These are phyloP conservation scores for Ganoderma leucocontextum DNA, from an alignment of 1,284 basidiomycete species.

Conservation along the genomic window DNA sequence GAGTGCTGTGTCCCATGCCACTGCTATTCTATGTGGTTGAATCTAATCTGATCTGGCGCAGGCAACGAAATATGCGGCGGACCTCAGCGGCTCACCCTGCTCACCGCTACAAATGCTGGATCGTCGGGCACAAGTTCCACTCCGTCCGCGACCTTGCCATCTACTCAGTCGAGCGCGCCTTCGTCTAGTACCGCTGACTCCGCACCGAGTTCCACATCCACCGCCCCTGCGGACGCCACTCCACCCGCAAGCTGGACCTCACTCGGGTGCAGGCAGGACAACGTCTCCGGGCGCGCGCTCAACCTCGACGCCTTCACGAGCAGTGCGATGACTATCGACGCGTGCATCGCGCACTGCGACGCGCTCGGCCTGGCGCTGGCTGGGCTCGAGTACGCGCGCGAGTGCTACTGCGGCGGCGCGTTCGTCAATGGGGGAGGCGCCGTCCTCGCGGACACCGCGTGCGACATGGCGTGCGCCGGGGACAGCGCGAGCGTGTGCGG, in stretches of 20 bases:
- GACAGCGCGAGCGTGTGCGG: constrained; percentile 30
- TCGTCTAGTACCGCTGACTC: too few relatives aligned
- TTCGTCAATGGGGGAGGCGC: constrained; percentile 35
- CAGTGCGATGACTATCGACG: constrained; percentile 32
- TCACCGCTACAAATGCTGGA: constrained; percentile 4
- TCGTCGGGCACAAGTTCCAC: too few relatives aligned
- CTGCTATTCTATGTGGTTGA: neutral
- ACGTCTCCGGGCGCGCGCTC: constrained; percentile 32
- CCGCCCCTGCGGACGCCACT: constrained; percentile 15
- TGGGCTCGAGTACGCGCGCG: constrained; percentile 37
- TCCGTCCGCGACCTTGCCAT: too few relatives aligned
- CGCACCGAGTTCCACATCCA: too few relatives aligned
- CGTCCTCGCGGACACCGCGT: constrained; percentile 26
- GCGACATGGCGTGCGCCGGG: constrained; percentile 37
- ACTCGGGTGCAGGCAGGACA: constrained; percentile 12
- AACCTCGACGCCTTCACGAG: constrained; percentile 36
- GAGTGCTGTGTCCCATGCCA: neutral
- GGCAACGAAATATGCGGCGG: constrained; percentile 39
- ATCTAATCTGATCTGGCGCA: neutral
- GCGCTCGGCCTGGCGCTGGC: constrained; percentile 34
- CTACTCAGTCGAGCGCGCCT: too few relatives aligned
- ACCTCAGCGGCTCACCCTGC: constrained; percentile 34
- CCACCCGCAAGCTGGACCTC: constrained; percentile 27
- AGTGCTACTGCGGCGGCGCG: constrained; percentile 40
- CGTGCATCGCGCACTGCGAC: constrained; percentile 35